Evolutionary conservation across 2,329 filamentous ascomycete genomes (phyloP).

Genomic region (Diaporthe australafricana): DNA sequence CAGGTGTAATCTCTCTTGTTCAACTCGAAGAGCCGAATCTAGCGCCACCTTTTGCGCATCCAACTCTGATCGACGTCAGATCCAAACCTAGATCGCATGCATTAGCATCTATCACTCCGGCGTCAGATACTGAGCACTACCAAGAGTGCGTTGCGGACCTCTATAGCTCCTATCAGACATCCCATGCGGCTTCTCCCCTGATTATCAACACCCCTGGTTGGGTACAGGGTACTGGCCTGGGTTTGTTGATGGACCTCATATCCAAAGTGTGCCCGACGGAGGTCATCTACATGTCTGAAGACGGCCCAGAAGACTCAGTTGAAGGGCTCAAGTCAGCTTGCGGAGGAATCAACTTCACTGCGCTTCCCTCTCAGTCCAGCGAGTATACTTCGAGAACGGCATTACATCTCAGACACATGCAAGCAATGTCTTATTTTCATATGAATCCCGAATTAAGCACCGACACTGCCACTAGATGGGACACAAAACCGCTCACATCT

Average conservation of each 20-base stretch:
- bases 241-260: constrained; percentile 71
- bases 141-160: constrained; percentile 73
- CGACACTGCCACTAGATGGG: constrained; percentile 55
- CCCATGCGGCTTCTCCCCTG: constrained; percentile 62
- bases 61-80: constrained; percentile 47
- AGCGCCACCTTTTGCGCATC: constrained; percentile 75
- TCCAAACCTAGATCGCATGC: constrained; percentile 71
- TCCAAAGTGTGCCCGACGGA: constrained; percentile 65
- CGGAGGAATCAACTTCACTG: constrained; percentile 54
- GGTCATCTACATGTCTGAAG: constrained; percentile 76
- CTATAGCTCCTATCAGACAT: constrained; percentile 65
- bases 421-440: constrained; percentile 86
- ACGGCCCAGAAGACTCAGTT: constrained; percentile 69
- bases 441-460: constrained; percentile 41
- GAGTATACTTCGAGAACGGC: constrained; percentile 69
- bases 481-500: constrained; percentile 65
- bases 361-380: constrained; percentile 70
- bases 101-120: constrained; percentile 73
- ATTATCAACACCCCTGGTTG: constrained; percentile 82
- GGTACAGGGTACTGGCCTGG: constrained; percentile 77
- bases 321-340: constrained; percentile 61
- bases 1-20: constrained; percentile 77
- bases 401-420: constrained; percentile 77
- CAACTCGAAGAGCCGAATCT: constrained; percentile 71
- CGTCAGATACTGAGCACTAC: constrained; percentile 75